Base-by-base conservation (phyloP, 2,329 filamentous ascomycete species). In the Trichoderma polysporum region DNA sequence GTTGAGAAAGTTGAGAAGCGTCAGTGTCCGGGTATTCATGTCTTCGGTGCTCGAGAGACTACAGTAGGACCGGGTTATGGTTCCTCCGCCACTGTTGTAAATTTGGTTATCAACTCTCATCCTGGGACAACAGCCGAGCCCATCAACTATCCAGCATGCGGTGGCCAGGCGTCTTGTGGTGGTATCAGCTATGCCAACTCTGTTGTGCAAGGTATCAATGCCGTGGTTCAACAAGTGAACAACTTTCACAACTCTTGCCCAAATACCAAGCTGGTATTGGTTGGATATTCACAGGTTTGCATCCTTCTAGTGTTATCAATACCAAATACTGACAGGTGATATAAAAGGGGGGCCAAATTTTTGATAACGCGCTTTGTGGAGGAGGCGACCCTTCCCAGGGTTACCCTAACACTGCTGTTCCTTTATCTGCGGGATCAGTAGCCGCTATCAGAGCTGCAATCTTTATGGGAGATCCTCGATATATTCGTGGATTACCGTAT, bases 301-400 rank as follows among this genome's bases (percentile, higher is more conserved):
- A 4, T 12, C 13, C 8, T 15, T 29, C 17, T 27, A 7, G 3
- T 10, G 1, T 29, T 37, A 4, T 25, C 1, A 4, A 41, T 8
- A 19, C 22, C 15, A 27, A 10, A 8, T 33, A 33, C 39, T 50
- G 17, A 52, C 22, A 29, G 25, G 5, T 10, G 12, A 17, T 15
- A n/a, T 7, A 57, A 68, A 12, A 31, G 82, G 87, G 87, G 17
- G 86, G 84, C 3, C 85, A 90, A 72, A 88, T 90, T 71, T 84
- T 88, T 77, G 86, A 90, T 70, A 86, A 87, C 69, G 86, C 86
- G 2, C 74, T 89, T 52, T 90, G 87, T 68, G 87, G 87, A n/a
- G 87, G 87, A 35, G 82, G 80, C 0, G 84, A 85, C 31, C 73
- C 79, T 0, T 82, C 80, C 22, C 75, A 81, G 57, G 80, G 82